Conservation (phyloP, 305 asterid genomes). For the Solanum hybrid region DNA sequence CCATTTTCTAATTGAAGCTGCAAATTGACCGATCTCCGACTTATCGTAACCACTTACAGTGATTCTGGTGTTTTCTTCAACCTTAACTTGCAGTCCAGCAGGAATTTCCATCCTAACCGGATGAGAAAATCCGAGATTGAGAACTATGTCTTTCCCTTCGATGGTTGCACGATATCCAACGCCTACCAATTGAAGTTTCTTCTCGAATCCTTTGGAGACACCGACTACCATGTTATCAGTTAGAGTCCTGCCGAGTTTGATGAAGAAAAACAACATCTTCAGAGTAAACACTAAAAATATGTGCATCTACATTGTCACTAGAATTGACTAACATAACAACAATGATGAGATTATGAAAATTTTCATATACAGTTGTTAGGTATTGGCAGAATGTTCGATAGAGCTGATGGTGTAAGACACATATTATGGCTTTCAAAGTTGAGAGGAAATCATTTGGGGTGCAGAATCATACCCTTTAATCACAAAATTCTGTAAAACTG, state of each 20-base stretch:
- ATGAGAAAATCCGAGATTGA: constrained; percentile 88
- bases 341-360: not conserved
- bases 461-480: not conserved
- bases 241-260: constrained; percentile 56
- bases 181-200: constrained; percentile 84
- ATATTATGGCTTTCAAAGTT: not conserved
- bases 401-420: not conserved
- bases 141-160: constrained; percentile 84
- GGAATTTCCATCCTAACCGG: constrained; percentile 86
- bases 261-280: not conserved
- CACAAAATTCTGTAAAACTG: not conserved
- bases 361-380: not conserved
- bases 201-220: constrained; percentile 89
- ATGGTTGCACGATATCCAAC: constrained; percentile 87
- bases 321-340: not conserved
- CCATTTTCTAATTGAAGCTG: constrained; percentile 91
- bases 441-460: not conserved
- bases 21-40: constrained; percentile 81
- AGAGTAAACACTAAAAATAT: not conserved
- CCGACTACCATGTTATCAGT: constrained; percentile 96
- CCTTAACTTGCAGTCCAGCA: constrained; percentile 64
- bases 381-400: not conserved
- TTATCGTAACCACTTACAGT: constrained; percentile 77
- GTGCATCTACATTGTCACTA: not conserved
- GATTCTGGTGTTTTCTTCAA: constrained; percentile 84